Conservation (phyloP, 1,139 yeast genomes). For the Lodderomyces jiufengensis region DNA sequence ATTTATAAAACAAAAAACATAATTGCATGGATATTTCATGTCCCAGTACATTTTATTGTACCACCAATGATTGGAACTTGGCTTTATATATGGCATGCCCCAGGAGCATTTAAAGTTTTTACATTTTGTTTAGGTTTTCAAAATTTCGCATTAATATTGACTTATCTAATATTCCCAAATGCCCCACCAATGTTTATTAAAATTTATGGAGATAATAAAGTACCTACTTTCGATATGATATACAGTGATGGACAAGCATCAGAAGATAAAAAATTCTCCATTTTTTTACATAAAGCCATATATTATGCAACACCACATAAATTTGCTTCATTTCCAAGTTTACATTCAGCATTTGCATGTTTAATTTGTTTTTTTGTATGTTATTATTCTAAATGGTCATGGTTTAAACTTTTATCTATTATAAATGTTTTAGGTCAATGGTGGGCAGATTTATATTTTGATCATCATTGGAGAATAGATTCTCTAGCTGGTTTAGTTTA, state of each 20-base stretch:
- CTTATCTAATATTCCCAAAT: constrained; percentile 59
- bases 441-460: constrained; percentile 73
- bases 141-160: constrained; percentile 54
- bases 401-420: constrained; percentile 31
- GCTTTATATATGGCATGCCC: constrained; percentile 60
- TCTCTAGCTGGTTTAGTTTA: constrained; percentile 36
- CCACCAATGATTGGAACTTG: constrained; percentile 62
- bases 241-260: constrained; percentile 67
- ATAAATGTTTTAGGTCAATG: constrained; percentile 51
- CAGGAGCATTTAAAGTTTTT: constrained; percentile 53
- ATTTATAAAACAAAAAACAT: constrained; percentile 40
- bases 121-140: constrained; percentile 53
- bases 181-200: constrained; percentile 73
- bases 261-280: constrained; percentile 56
- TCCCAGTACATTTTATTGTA: constrained; percentile 52
- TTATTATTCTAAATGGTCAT: constrained; percentile 37
- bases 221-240: constrained; percentile 55
- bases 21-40: constrained; percentile 58
- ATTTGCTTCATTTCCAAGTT: constrained; percentile 66
- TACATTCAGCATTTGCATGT: constrained; percentile 62
- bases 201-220: constrained; percentile 50
- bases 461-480: constrained; percentile 68
- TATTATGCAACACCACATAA: constrained; percentile 66
- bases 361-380: constrained; percentile 46
- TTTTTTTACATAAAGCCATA: constrained; percentile 46